A percentile compares a stretch with the other conserved stretches of the same genome.
phyloP scores from a whole-genome alignment of 2,329 filamentous ascomycete species.

The Cordyceps farinosa region DNA sequence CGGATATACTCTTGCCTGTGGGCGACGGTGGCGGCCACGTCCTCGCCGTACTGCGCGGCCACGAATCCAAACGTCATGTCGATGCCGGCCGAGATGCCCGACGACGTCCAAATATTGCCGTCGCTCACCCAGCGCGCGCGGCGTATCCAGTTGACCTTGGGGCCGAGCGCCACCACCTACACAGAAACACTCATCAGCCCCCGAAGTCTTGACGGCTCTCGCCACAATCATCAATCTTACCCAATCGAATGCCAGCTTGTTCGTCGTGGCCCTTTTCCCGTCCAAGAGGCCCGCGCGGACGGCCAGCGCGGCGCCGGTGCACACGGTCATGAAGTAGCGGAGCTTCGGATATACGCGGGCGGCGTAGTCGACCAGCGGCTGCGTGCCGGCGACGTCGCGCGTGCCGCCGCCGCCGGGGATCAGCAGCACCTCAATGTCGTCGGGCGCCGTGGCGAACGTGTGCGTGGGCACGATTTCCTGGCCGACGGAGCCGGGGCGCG shows the following conservation, averaged over 20 bases:
- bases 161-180: conserved; percentile 37
- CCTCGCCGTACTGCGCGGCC: conserved; percentile 42
- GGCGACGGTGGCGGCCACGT: conserved; percentile 46
- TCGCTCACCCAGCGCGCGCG: conserved; percentile 58
- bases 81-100: conserved; percentile 49
- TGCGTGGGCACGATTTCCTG: conserved; percentile 34
- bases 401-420: conserved; percentile 38
- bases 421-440: conserved; percentile 37
- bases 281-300: conserved; percentile 56
- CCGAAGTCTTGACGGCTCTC: too few species aligned
- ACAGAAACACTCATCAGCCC: too few species aligned
- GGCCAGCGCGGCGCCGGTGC: conserved; percentile 54
- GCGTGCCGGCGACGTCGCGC: conserved; percentile 23
- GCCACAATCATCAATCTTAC: conserved; percentile 21
- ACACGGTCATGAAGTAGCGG: conserved; percentile 56
- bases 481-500: conserved; percentile 25
- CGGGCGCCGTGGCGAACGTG: conserved; percentile 32
- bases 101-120: conserved; percentile 59
- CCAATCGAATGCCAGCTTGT: conserved; percentile 51
- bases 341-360: conserved; percentile 38
- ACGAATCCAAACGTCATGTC: conserved; percentile 36
- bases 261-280: conserved; percentile 55
- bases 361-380: conserved; percentile 40
- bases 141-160: conserved; percentile 50
- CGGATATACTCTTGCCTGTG: conserved; percentile 56